Percentiles rank a stretch among this genome's conserved stretches.
These are phyloP conservation scores for Stylosanthes scabra DNA, from an alignment of 331 rosid genomes.

Conservation along the genomic window DNA sequence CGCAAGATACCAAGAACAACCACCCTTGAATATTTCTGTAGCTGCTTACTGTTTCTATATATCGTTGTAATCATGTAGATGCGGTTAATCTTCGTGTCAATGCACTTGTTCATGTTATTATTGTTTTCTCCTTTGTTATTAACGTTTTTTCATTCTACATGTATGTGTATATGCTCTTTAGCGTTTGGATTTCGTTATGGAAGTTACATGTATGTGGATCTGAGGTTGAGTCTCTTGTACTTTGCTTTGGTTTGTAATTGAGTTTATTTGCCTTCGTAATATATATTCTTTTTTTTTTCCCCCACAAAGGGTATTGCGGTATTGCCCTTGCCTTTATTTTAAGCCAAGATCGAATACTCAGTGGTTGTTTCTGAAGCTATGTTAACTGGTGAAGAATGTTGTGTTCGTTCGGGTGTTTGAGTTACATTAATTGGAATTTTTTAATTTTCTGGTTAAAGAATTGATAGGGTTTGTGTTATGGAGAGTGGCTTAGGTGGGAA, in stretches of 20 bases:
- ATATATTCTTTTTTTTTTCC: neutral
- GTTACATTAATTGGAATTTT: constrained; percentile 23
- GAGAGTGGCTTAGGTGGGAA: neutral
- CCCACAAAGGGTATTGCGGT: constrained; percentile 28
- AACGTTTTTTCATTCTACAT: constrained; percentile 23
- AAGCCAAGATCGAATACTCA: constrained; percentile 11
- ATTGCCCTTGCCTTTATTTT: neutral
- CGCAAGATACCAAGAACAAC: constrained; percentile 41
- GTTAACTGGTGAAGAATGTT: constrained; percentile 14
- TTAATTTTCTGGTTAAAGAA: constrained; percentile 15
- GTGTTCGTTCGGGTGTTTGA: constrained; percentile 22
- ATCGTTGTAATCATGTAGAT: constrained; percentile 36
- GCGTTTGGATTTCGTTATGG: constrained; percentile 28
- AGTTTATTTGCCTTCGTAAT: constrained; percentile 4
- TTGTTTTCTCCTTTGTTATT: neutral
- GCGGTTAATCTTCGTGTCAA: constrained; percentile 30
- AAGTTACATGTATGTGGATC: constrained; percentile 44
- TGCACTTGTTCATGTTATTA: constrained; percentile 24
- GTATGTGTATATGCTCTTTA: constrained; percentile 10
- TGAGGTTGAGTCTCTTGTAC: constrained; percentile 37
- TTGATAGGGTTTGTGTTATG: constrained; percentile 47
- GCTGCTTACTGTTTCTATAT: constrained; percentile 32
- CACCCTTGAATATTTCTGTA: constrained; percentile 34
- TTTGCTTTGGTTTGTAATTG: constrained; percentile 35
- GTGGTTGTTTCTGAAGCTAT: constrained; percentile 22